Evolutionary conservation across 2,329 filamentous ascomycete species (phyloP), one percentile per base, ranked within the genome.

Genomic region (Phaeosphaeriaceae sp.): DNA sequence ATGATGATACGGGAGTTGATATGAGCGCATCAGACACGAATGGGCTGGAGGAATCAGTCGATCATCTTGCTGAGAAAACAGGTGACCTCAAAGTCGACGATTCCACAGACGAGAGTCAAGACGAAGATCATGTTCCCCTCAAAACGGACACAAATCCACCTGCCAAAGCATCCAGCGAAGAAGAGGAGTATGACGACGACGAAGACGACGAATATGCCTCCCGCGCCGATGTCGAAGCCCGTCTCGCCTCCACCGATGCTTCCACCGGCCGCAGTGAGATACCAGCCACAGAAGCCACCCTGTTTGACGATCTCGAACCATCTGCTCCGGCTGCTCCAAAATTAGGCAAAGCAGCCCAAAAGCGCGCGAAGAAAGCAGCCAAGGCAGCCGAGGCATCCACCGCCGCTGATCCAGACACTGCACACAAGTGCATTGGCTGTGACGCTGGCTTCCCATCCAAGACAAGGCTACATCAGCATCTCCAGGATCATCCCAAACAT

Each of bases 361-460:
- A 82, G 64, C 78, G 80, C 10, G 78, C 78, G 2, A 83, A 82
- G 64, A 75, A 75, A 42, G 81, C 81, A 1, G 81, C 81, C 0
- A 79, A 81, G 50, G 73, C 77, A 40, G 73, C 77, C 3, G 71
- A 70, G 1, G 62, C 64, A 4, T 64, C 64, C 4, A 40, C 35
- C 13, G 8, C 5, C 17, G n/a, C 35, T 5, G 70, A 74, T 6
- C 15, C 61, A 1, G 74, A 74, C 1, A 22, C 64, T 64, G 80
- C 88, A 28, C 86, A 92, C 54, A 89, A 89, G 68, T 98, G 95
- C 73, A 86, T 90, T 2, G 86, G 88, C 4, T 98, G 95, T 77
- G 86, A 88, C 65, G 92, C 91, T 65, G 85, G 80, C 0, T 99
- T 98, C 79, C 87, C 86, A 0, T 92, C 90, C 1, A 89, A 88